Conservation (phyloP, 257 asterid species). For the Linaria vulgaris region DNA sequence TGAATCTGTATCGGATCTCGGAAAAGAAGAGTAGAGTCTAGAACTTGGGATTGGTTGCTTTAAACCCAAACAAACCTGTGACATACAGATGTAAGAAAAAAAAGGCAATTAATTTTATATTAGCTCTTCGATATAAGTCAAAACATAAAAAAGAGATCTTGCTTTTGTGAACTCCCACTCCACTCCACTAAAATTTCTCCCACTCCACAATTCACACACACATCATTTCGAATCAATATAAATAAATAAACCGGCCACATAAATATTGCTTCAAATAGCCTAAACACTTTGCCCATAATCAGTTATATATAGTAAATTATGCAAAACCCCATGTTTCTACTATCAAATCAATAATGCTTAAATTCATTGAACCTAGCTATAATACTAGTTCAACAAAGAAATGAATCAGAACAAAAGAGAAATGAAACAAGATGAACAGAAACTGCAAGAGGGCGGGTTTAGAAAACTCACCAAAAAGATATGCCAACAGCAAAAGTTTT, state of each 20-base stretch:
- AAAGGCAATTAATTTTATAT: not conserved
- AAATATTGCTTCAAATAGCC: not conserved
- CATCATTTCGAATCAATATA: not conserved
- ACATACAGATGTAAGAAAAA: slow-evolving; percentile 37
- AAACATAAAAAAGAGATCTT: not conserved
- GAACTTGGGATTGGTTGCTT: slow-evolving; percentile 32
- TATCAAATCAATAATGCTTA: not conserved
- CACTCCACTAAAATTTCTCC: slow-evolving; percentile 27
- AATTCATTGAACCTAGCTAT: not conserved
- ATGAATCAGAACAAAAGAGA: not conserved
- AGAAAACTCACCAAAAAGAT: too few relatives aligned
- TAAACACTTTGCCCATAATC: not conserved
- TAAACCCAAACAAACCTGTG: slow-evolving; percentile 48
- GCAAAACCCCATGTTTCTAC: slow-evolving; percentile 13
- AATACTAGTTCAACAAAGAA: not conserved
- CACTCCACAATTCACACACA: slow-evolving; percentile 21
- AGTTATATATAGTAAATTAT: not conserved
- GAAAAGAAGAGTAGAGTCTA: slow-evolving; percentile 24
- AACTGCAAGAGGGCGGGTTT: slow-evolving; percentile 13
- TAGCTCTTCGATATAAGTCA: not conserved
- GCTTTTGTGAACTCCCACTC: slow-evolving; percentile 29
- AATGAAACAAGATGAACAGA: not conserved
- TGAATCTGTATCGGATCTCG: slow-evolving; percentile 36
- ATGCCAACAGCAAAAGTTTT: too few relatives aligned
- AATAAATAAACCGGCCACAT: too few relatives aligned